phyloP scores from a whole-genome alignment of 2,329 filamentous ascomycete species.

The Diplodia corticola region DNA sequence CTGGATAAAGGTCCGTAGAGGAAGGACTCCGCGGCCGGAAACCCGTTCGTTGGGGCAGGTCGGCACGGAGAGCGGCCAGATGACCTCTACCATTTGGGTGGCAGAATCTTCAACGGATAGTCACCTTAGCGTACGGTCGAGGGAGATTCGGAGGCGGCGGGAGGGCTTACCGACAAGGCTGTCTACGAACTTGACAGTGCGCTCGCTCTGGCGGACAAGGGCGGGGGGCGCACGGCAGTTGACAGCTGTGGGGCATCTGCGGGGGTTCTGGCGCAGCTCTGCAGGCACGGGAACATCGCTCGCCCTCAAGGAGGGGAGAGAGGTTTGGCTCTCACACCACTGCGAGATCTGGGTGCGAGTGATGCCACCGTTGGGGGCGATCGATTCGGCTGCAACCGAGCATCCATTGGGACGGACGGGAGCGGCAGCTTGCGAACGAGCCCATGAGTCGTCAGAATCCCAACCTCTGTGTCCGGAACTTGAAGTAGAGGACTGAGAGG shows the following conservation, averaged over 20 bases:
- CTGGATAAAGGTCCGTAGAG: slow-evolving; percentile 93
- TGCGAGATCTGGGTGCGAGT: slow-evolving; percentile 38
- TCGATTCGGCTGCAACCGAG: slow-evolving; percentile 29
- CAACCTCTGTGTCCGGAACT: slow-evolving; percentile 58
- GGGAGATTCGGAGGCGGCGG: slow-evolving; percentile 23
- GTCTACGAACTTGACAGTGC: slow-evolving; percentile 94
- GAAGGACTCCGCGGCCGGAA: slow-evolving; percentile 73
- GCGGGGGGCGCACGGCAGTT: slow-evolving; percentile 68
- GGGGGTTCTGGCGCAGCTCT: slow-evolving; percentile 64
- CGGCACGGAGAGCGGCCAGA: slow-evolving; percentile 89
- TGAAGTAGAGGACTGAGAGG: slow-evolving; percentile 55
- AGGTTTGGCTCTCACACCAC: slow-evolving; percentile 32
- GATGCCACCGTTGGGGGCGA: slow-evolving; percentile 30
- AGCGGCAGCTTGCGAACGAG: slow-evolving; percentile 29
- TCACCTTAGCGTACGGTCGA: slow-evolving; percentile 24
- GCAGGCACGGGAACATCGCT: slow-evolving; percentile 53
- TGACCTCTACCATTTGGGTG: slow-evolving; percentile 93
- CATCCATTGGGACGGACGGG: slow-evolving; percentile 31
- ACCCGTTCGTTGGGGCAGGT: slow-evolving; percentile 66
- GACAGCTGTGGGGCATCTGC: slow-evolving; percentile 57
- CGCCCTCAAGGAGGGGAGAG: slow-evolving; percentile 39
- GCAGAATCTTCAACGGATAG: slow-evolving; percentile 75
- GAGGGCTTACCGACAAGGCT: slow-evolving; percentile 87
- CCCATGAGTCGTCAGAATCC: slow-evolving; percentile 41
- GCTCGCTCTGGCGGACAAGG: slow-evolving; percentile 82